Evolutionary conservation across 495 filamentous ascomycete genomes (phyloP), one percentile per base, ranked within the genome.

Genomic region (Hypoxylon perforatum): DNA sequence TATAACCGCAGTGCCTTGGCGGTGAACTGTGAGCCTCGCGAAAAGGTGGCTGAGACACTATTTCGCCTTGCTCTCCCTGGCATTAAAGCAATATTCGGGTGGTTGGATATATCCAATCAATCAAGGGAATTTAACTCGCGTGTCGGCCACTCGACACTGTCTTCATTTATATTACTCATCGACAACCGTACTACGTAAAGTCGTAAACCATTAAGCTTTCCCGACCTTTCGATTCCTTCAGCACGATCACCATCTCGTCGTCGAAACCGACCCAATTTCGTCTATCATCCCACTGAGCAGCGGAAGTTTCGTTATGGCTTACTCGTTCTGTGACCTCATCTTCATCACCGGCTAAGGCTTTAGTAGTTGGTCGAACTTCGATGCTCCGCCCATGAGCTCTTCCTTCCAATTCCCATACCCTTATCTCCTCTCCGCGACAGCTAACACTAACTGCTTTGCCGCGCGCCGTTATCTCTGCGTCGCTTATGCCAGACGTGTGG

Each of bases 361-460:
- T 76, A 9, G 80, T 83, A 47, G 47, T 70, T 60, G 84, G 77
- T 19, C 74, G 70, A 14, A 84, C 75, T 63, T 81, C 76, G 15
- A 83, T 71, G 44, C 80, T 79, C 22, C 70, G 68, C 9, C 76
- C 78, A 19, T 74, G 70, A 15, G 89, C 78, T 14, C 90, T 85
- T 4, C 88, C 88, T 77, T 99, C 95, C 6, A 99, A 85, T 65
- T 97, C 94, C 95, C 95, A 99, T 7, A 98, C 88, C 6, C 94
- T 85, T 49, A 99, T 85, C 71, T 99, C 95, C 57, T 93, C 88
- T 10, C 94, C 95, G 12, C 85, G 80, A 4, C 84, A 83, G 70
- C 91, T 93, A 22, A 97, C 90, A 15, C 92, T 96, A 0, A 99
- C 91, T 0, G 95, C 95, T 74, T 92, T 97, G 11, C 95, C 95